Percentiles rank a stretch among this genome's conserved stretches.
These are phyloP conservation scores for Scheffersomyces spartinae DNA, from an alignment of 805 yeast species.

Conservation along the genomic window DNA sequence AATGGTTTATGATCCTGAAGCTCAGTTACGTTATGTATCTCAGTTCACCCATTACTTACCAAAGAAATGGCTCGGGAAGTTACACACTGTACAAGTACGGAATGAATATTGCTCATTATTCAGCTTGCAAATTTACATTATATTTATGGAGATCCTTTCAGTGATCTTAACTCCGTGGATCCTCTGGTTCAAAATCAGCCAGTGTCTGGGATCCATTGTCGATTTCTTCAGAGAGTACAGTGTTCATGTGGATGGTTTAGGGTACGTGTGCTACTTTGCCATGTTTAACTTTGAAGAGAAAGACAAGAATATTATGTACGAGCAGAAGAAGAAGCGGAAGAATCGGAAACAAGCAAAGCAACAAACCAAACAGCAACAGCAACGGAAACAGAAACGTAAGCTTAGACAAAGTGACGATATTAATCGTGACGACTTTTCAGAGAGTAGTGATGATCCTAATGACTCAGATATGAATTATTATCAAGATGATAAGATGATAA, in stretches of 20 bases:
- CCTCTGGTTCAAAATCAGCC: slow-evolving; percentile 75
- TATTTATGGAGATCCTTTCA: slow-evolving; percentile 71
- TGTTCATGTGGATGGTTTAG: slow-evolving; percentile 87
- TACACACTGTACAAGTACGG: slow-evolving; percentile 79
- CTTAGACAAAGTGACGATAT: slow-evolving; percentile 6
- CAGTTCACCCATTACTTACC: slow-evolving; percentile 90
- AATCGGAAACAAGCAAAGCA: slow-evolving; percentile 5
- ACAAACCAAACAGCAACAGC: slow-evolving; percentile 6
- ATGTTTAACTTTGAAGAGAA: slow-evolving; percentile 73
- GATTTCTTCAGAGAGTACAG: slow-evolving; percentile 89
- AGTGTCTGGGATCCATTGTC: slow-evolving; percentile 59
- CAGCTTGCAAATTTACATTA: slow-evolving; percentile 58
- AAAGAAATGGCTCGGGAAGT: slow-evolving; percentile 69
- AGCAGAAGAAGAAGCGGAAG: slow-evolving; percentile 11
- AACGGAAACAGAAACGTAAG: slow-evolving; percentile 4
- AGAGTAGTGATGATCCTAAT: slow-evolving; percentile 10
- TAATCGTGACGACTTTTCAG: slow-evolving; percentile 7
- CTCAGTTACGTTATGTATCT: slow-evolving; percentile 66
- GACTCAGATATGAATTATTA: slow-evolving; percentile 27
- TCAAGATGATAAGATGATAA: slow-evolving; percentile 82
- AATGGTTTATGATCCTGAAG: slow-evolving; percentile 90
- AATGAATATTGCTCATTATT: slow-evolving; percentile 70
- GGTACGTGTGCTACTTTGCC: slow-evolving; percentile 89
- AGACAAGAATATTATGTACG: slow-evolving; percentile 32
- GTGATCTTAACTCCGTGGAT: slow-evolving; percentile 79